Conservation (phyloP, 805 yeast genomes). For the Kodamaea hsintzibuensis region DNA sequence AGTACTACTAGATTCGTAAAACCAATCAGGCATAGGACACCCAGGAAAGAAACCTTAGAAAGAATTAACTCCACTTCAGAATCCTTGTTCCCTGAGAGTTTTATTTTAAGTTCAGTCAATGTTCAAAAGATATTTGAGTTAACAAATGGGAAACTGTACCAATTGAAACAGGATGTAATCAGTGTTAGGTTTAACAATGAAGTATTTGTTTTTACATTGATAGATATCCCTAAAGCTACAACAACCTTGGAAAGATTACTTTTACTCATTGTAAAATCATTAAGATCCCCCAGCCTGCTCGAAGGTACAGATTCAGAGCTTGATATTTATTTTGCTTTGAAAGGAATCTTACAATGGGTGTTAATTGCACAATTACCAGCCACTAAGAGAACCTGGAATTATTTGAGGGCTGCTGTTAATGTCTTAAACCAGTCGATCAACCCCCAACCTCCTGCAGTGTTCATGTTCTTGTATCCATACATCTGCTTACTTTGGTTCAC, state of each 20-base stretch:
- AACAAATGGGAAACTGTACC: slow-evolving; percentile 18
- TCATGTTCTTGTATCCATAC: slow-evolving; percentile 18
- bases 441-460: background rate
- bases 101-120: slow-evolving; percentile 17
- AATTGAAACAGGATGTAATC: slow-evolving; percentile 15
- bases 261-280: slow-evolving; percentile 14
- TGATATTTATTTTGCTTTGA: slow-evolving; percentile 22
- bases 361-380: slow-evolving; percentile 32
- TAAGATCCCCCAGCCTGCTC: slow-evolving; percentile 1
- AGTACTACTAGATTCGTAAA: slow-evolving; percentile 22
- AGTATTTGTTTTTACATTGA: slow-evolving; percentile 24
- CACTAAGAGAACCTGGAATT: slow-evolving; percentile 16
- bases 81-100: slow-evolving; percentile 1
- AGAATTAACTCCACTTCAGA: background rate
- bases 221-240: slow-evolving; percentile 22
- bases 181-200: slow-evolving; percentile 19
- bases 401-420: slow-evolving; percentile 14
- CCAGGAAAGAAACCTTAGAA: background rate
- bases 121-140: slow-evolving; percentile 17
- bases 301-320: background rate
- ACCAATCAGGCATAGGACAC: slow-evolving; percentile 1
- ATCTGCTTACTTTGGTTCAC: slow-evolving; percentile 14
- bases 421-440: slow-evolving; percentile 8
- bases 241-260: slow-evolving; percentile 19
- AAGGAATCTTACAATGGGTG: slow-evolving; percentile 30